Evolutionary conservation across 345 rosid genomes (phyloP), one percentile per base, ranked within the genome.

Genomic region (Salix suchowensis): DNA sequence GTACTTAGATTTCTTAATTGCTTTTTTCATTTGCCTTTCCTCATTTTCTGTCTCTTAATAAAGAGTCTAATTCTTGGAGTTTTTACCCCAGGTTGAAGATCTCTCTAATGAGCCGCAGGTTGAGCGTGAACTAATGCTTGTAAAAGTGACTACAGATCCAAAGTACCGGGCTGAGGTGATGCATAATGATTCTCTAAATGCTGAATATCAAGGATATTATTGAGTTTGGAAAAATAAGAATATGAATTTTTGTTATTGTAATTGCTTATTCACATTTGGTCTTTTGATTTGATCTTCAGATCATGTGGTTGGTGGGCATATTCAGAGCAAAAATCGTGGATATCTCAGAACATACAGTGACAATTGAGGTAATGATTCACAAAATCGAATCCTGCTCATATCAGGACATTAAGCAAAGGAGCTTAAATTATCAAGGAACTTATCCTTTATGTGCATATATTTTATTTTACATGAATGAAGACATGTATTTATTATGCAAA

Each of bases 121-220:
- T 65, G 99, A 94, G 80, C 96, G 98, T 62, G 98, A 94, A 74
- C 76, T 94, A 69, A 92, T 94, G 97, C 98, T 94, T 78, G 84
- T 94, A 54, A 94, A 94, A 84, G 86, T 96, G 73, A 82, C 88
- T 67, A 90, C 91, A 3, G 84, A 88, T 79, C 91, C 91, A n/a
- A 82, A 74, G 65, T 75, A 68, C 66, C 88, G 88, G 65, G 86
- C 91, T 67, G 92, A 96, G 97, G 98, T 94, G 84, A 42, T 60
- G 50, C 52, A n/a, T 32, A 5, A 54, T 21, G 21, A 69, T 42
- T 21, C 61, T 32, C 21, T 68, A 24, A 32, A 46, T 0, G 23
- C 24, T 77, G 54, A 78, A 40, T 18, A 37, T 65, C n/a, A 61
- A 46, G 8, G 23, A 4, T 58, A 26, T 37, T 55, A 18, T 6